Base-by-base conservation (phyloP, 1,139 yeast species). In the Kodamaea ohmeri region DNA sequence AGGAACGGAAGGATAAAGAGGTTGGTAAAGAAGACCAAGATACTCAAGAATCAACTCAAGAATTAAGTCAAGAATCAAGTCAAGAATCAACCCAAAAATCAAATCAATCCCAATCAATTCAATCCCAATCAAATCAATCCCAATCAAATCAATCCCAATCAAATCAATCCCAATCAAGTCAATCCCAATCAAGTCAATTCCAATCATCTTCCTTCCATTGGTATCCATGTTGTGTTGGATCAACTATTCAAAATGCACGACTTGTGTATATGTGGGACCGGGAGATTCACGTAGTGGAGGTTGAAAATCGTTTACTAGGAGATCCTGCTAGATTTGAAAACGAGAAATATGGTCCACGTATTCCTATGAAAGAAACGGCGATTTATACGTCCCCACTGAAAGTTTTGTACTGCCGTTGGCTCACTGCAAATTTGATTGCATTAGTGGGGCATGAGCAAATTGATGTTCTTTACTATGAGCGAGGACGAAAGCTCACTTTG, bases 221-320 rank as follows among this genome's bases (percentile, higher is more conserved):
- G 15, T 31, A 13, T 14, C 34, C 34, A 12, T 31, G 34, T 19
- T 20, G 26, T 32, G 48, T 25, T 8, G 31, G n/a, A n/a, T 6
- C 11, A 27, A 27, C 13, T 4, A 9, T 55, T 4, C 43, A 58
- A 36, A 59, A 61, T 26, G 79, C 90, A 0, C 63, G 71, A 41
- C 57, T 87, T 30, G 90, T 85, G 0, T 84, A 79, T 50, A 65
- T 83, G 26, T 83, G 89, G 85, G 68, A 78, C 17, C 7, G 78
- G 79, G 45, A 66, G 67, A 11, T 85, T 35, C 72, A 78, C 0
- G 57, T 85, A 1, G 47, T 82, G 19, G 87, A 83, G 44, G 55
- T 84, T 1, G 61, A 61, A 27, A 63, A 64, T 44, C 34, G 48
- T 2, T 41, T 55, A 2, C 44, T 68, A 8, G 12, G 54, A 50